Percentiles rank a stretch among this genome's conserved stretches.
phyloP scores from a whole-genome alignment of 2,329 filamentous ascomycete species.

The Calonectria honghensis region DNA sequence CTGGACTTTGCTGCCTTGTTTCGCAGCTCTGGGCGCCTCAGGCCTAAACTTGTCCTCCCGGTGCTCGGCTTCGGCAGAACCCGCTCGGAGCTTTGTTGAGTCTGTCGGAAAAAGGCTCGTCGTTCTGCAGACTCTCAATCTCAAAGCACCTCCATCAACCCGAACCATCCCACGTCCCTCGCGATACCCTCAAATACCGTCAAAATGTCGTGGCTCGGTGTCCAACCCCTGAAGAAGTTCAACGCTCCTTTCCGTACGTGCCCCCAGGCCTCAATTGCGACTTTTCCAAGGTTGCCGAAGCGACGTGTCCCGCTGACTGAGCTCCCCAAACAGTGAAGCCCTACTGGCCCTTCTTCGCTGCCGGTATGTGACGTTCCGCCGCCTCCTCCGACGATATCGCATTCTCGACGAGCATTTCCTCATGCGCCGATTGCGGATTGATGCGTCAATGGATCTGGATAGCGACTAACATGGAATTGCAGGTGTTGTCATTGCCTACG shows the following conservation, averaged over 20 bases:
- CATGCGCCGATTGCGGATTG: slow-evolving; percentile 47
- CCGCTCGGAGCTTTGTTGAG: slow-evolving; percentile 58
- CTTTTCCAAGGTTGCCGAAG: slow-evolving; percentile 45
- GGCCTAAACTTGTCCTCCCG: slow-evolving; percentile 49
- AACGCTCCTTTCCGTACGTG: slow-evolving; percentile 85
- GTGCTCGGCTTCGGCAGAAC: slow-evolving; percentile 60
- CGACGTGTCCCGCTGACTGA: slow-evolving; percentile 55
- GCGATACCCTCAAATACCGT: slow-evolving; percentile 63
- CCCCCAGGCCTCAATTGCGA: slow-evolving; percentile 57
- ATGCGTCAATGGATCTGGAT: slow-evolving; percentile 44
- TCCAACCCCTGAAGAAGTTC: slow-evolving; percentile 84
- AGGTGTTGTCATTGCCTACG: slow-evolving; percentile 93
- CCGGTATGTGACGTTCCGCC: slow-evolving; percentile 80
- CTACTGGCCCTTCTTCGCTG: slow-evolving; percentile 94
- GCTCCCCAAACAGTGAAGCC: slow-evolving; percentile 81
- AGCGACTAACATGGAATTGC: slow-evolving; percentile 53
- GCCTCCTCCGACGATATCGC: slow-evolving; percentile 39
- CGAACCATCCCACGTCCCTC: slow-evolving; percentile 59
- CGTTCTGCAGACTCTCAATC: slow-evolving; percentile 61
- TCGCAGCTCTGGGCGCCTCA: slow-evolving; percentile 46
- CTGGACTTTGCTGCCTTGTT: slow-evolving; percentile 37
- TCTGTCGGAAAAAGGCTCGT: slow-evolving; percentile 62
- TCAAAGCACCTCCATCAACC: slow-evolving; percentile 59
- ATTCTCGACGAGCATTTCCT: slow-evolving; percentile 35
- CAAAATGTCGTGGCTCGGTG: slow-evolving; percentile 85